Evolutionary conservation across 2,329 filamentous ascomycete genomes (phyloP), one percentile per base, ranked within the genome.

Genomic region (Pseudocercospora musae): DNA sequence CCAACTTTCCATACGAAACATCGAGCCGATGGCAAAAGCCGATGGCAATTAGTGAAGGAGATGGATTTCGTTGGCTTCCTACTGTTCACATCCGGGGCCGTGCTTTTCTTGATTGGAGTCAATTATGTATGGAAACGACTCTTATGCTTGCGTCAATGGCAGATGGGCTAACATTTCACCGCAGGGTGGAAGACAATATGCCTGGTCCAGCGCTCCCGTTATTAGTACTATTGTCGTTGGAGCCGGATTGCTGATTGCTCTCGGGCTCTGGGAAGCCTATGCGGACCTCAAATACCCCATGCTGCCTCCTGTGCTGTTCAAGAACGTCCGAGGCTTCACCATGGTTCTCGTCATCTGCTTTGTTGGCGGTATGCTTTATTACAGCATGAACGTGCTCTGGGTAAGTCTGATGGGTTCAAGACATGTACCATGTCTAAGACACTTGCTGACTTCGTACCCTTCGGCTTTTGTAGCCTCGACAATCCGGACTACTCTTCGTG

Each of bases 1-100:
- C 71, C 72, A 23, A 70, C 58, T 20, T 74, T 72, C 60, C 60
- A 70, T 40, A 72, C 70, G 6, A 74, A 74, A 63, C 73, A 75
- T 68, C 59, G 66, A 15, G 62, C 62, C 20, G 72, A 74, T 54
- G 61, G 63, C 15, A 72, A 73, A 62, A 68, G 65, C 1, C 68
- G 69, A 48, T 66, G 62, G 67, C 55, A 73, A 59, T 62, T 74
- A 29, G 55, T 84, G 18, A 71, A 70, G 18, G 76, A 80, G 13
- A 75, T 85, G 58, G 83, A 85, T 68, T 84, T 79, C 62, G 70
- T 83, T 3, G 82, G 82, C 48, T 76, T 81, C n/a, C 18, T 31
- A 2, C 42, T 63, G 15, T 65, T 65, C 49, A 27, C 60, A 2
- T 31, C 49, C 1, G 63, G 60, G 0, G 60, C 60, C 20, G 54